Percentiles rank a stretch among this genome's conserved stretches.
phyloP scores from a whole-genome alignment of 495 filamentous ascomycete genomes.

The Aspergillus nidulans region DNA sequence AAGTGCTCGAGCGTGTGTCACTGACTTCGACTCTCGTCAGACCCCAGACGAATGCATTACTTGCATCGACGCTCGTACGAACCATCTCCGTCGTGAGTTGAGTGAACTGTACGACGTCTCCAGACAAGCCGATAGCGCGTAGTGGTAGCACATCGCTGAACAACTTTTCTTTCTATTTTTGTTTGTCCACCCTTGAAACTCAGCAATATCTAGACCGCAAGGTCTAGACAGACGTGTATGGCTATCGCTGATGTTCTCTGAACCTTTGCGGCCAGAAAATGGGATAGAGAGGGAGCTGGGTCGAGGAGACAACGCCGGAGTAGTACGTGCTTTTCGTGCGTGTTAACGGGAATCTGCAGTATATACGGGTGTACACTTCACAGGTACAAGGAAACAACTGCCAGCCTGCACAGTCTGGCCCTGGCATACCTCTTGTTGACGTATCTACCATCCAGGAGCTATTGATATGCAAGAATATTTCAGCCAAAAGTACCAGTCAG shows the following conservation, averaged over 20 bases:
- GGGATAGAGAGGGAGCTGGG: background rate
- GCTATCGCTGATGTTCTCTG: background rate
- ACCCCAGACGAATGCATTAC: background rate
- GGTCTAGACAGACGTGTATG: no score
- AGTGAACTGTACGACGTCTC: background rate
- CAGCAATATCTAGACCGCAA: no score
- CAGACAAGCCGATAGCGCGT: background rate
- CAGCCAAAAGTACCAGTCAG: no score
- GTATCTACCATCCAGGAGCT: no score
- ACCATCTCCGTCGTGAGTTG: background rate
- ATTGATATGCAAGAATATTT: no score
- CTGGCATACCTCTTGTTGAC: background rate
- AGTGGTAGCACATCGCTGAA: background rate
- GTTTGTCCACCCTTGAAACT: background rate
- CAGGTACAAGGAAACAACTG: background rate
- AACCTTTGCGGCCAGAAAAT: background rate
- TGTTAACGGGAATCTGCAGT: constrained; percentile 5
- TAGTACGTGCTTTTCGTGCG: background rate
- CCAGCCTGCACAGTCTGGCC: background rate
- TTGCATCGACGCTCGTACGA: background rate
- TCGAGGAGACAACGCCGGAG: background rate
- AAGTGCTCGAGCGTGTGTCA: background rate
- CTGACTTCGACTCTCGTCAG: background rate
- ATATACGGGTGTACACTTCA: background rate
- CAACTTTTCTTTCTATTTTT: background rate